A percentile compares a stretch with the other conserved stretches of the same genome.
Conservation (phyloP, 208 protist genomes). For the Herpetomonas tarakana region DNA sequence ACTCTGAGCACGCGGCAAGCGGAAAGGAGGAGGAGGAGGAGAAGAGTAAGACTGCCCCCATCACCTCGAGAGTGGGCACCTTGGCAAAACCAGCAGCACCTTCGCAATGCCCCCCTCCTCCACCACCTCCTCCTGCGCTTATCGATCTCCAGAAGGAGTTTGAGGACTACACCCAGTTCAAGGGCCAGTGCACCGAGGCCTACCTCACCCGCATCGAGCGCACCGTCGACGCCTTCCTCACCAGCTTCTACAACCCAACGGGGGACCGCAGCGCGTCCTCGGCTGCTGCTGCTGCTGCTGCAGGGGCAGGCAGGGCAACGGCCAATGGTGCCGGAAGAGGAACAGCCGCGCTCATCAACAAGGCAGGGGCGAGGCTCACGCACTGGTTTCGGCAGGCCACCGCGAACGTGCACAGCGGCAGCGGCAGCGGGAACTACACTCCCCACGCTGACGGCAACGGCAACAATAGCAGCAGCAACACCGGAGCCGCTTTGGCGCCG, state of each 20-base stretch:
- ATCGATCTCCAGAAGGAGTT: constrained; percentile 40
- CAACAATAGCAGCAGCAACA: background rate
- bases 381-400: background rate
- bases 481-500: background rate
- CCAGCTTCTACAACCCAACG: constrained; percentile 25
- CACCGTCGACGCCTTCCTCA: constrained; percentile 57
- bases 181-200: constrained; percentile 42
- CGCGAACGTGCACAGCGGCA: constrained; percentile 6
- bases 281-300: constrained; percentile 1
- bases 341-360: constrained; percentile 1
- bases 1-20: no score
- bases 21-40: no score
- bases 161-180: constrained; percentile 40
- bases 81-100: no score
- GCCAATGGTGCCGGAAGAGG: no score
- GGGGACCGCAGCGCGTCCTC: background rate
- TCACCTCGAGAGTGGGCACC: no score
- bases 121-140: constrained; percentile 9
- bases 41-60: no score
- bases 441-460: background rate
- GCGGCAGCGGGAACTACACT: background rate
- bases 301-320: constrained; percentile 5
- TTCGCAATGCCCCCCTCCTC: background rate
- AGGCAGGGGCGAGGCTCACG: background rate
- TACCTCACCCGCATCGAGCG: constrained; percentile 62